These are phyloP conservation scores for Emericellopsis terricola DNA, from an alignment of 495 filamentous ascomycete genomes.

Conservation along the genomic window DNA sequence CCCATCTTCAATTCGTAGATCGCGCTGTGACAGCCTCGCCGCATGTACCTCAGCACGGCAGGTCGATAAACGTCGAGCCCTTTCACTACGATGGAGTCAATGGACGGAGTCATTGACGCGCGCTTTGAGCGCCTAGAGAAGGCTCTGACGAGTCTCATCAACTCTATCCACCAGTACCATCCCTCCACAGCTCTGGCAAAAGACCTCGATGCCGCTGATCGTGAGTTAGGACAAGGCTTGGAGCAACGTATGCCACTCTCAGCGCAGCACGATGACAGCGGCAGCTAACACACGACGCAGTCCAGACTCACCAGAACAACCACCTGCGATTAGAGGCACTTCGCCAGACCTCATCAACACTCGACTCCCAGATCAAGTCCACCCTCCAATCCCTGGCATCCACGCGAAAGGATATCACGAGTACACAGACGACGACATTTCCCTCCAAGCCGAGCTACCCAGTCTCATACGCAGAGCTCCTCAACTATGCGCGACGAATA, in stretches of 20 bases:
- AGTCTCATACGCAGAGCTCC: constrained; percentile 47
- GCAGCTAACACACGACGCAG: constrained; percentile 13
- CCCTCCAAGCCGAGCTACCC: constrained; percentile 16
- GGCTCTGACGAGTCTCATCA: constrained; percentile 45
- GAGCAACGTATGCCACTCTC: constrained; percentile 29
- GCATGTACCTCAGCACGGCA: neutral
- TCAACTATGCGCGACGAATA: constrained; percentile 56
- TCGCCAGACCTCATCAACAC: constrained; percentile 33
- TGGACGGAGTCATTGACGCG: constrained; percentile 39
- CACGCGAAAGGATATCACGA: constrained; percentile 46
- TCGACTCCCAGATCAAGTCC: constrained; percentile 43
- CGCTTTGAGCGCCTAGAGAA: constrained; percentile 53
- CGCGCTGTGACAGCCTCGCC: neutral
- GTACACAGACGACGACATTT: constrained; percentile 34
- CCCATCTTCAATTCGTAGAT: neutral
- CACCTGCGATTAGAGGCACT: constrained; percentile 42
- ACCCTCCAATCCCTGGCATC: constrained; percentile 41
- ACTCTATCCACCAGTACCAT: constrained; percentile 63
- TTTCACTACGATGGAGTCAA: no score
- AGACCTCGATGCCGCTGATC: constrained; percentile 50
- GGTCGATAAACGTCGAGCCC: no score
- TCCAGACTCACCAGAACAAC: constrained; percentile 52
- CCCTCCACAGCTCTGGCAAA: constrained; percentile 43
- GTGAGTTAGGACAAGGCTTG: constrained; percentile 38
- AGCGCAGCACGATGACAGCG: neutral